Base-by-base conservation (phyloP, 2,329 filamentous ascomycete genomes). In the Diplodia mutila region DNA sequence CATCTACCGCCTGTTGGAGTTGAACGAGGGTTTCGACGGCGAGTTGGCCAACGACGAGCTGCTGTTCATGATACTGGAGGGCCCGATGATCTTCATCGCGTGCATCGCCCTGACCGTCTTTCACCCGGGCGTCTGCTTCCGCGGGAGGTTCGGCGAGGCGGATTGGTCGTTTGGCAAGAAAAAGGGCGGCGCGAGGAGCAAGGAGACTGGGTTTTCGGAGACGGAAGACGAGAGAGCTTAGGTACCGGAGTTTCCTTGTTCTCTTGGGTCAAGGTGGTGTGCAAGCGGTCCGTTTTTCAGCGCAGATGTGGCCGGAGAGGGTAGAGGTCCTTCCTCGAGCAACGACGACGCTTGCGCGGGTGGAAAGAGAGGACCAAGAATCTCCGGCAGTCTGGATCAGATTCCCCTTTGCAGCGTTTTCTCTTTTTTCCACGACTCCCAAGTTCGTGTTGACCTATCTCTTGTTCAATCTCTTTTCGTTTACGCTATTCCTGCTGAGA, bases 11-110 rank as follows among this genome's bases (percentile, higher is more conserved):
- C 81, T 85, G 48, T 80, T 80, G 0, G 83, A 85, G 73, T 76
- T 85, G 39, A 76, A 79, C 23, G 78, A 78, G n/a, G 83, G 83
- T 9, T 85, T 83, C 76, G 70, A 75, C 14, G 80, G 79, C 68
- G 69, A 76, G 25, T 70, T 85, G 48, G 85, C 84, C 75, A 81
- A 83, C 71, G 74, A 85, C 48, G 79, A 86, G 73, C 67, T 74
- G 2, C 77, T 80, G 21, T 85, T 86, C 71, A 82, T 86, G 71
- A 74, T 81, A 6, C 74, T 86, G 3, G 85, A 86, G 69, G 84
- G 85, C n/a, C 80, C 80, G 4, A 86, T 86, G 83, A 83, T 87
- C 61, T 76, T 77, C 3, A 72, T 85, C 14, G 80, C 84, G 2
- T 77, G 79, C n/a, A 67, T 81, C 4, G 75, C 72, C 0, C 73